These are phyloP conservation scores for Sclerotinia sclerotiorum DNA, from an alignment of 2,329 filamentous ascomycete species.

Conservation along the genomic window DNA sequence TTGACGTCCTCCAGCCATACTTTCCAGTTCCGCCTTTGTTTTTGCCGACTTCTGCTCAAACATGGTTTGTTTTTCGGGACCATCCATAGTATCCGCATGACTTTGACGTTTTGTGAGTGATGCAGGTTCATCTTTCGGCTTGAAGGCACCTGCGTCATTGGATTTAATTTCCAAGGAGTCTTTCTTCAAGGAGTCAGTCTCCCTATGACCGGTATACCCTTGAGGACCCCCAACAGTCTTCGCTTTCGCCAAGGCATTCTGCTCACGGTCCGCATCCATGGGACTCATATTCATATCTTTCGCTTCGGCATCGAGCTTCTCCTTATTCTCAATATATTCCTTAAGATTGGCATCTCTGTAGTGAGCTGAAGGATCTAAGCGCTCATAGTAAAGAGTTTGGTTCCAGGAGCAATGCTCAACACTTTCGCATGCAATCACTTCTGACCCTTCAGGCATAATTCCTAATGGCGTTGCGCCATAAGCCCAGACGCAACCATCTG, in stretches of 20 bases:
- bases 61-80: constrained; percentile 8
- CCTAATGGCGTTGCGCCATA: constrained; percentile 60
- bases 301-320: constrained; percentile 42
- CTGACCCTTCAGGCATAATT: constrained; percentile 62
- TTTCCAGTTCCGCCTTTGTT: constrained; percentile 31
- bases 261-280: constrained; percentile 5
- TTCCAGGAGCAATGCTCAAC: constrained; percentile 38
- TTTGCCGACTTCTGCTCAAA: constrained; percentile 25
- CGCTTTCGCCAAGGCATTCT: constrained; percentile 14
- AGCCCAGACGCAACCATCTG: constrained; percentile 69
- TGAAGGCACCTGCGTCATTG: constrained; percentile 9
- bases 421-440: constrained; percentile 49
- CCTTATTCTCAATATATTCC: constrained; percentile 45
- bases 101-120: constrained; percentile 21
- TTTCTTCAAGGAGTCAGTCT: not conserved
- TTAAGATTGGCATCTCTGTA: constrained; percentile 47
- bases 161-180: not conserved
- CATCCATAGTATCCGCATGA: not conserved
- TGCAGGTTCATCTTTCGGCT: constrained; percentile 1
- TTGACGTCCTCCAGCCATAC: constrained; percentile 27
- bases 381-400: constrained; percentile 35
- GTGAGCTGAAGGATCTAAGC: constrained; percentile 43
- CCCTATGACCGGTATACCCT: not conserved
- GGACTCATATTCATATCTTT: constrained; percentile 13
- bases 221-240: constrained; percentile 8